A percentile compares a stretch with the other conserved stretches of the same genome.
phyloP scores from a whole-genome alignment of 2,329 filamentous ascomycete genomes.

The Penicillium sp. region DNA sequence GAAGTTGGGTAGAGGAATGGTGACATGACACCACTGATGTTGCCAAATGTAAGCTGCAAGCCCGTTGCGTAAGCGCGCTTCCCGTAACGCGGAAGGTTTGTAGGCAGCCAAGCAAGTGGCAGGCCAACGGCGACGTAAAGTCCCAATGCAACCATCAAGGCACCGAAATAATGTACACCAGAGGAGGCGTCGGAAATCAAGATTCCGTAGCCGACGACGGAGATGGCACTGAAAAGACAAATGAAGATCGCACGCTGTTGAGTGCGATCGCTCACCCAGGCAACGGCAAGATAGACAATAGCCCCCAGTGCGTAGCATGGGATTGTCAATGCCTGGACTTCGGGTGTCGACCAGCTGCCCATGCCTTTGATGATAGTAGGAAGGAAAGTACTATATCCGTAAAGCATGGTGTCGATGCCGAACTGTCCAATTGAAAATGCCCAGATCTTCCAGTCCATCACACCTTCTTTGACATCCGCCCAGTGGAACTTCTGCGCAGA shows the following conservation, averaged over 20 bases:
- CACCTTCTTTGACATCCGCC: conserved; percentile 65
- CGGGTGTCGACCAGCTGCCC: conserved; percentile 61
- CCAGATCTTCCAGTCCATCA: conserved; percentile 76
- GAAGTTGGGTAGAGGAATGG: conserved; percentile 56
- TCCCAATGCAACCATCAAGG: conserved; percentile 73
- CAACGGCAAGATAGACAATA: conserved; percentile 65
- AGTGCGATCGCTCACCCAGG: conserved; percentile 66
- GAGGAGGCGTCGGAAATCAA: conserved; percentile 62
- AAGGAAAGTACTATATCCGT: conserved; percentile 75
- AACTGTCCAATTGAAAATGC: conserved; percentile 70
- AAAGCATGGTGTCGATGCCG: conserved; percentile 73
- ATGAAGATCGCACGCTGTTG: conserved; percentile 68
- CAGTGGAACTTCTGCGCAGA: conserved; percentile 58
- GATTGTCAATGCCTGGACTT: conserved; percentile 75
- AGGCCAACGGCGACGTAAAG: conserved; percentile 64
- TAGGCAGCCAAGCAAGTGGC: conserved; percentile 60
- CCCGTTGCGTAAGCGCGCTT: conserved; percentile 73
- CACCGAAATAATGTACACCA: conserved; percentile 72
- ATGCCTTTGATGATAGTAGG: conserved; percentile 76
- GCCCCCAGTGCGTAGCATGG: conserved; percentile 76
- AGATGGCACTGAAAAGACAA: conserved; percentile 62
- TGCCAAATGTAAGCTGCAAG: conserved; percentile 70
- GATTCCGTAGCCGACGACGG: conserved; percentile 69
- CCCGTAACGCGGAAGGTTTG: conserved; percentile 72
- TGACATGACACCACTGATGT: conserved; percentile 71